A percentile compares a stretch with the other conserved stretches of the same genome.
Conservation (phyloP, 1,139 yeast genomes). For the Yamadazyma sp. region DNA sequence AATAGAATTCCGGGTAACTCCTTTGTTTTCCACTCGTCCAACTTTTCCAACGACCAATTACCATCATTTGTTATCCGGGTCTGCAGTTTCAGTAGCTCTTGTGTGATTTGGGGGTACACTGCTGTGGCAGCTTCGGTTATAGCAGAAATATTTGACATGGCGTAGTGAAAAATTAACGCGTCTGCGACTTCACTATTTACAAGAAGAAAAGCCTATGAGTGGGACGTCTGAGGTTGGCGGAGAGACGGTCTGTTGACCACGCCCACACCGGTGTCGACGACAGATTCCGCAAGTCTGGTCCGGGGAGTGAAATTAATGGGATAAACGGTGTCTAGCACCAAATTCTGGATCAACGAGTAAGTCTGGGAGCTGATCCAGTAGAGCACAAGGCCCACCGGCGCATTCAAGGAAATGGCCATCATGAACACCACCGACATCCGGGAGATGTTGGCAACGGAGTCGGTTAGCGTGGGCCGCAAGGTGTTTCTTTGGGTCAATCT, state of each 20-base stretch:
- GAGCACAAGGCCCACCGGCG: conserved; percentile 75
- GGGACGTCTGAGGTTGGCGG: neutral
- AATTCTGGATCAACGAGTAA: conserved; percentile 73
- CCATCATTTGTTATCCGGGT: conserved; percentile 19
- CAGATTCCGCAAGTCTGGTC: conserved; percentile 1
- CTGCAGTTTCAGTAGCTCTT: conserved; percentile 4
- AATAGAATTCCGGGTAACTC: conserved; percentile 27
- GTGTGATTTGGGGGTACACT: conserved; percentile 7
- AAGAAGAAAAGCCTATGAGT: too few relatives aligned
- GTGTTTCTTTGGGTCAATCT: conserved; percentile 38
- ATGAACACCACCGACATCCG: conserved; percentile 75
- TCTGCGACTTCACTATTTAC: too few relatives aligned
- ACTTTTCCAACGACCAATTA: conserved; percentile 27
- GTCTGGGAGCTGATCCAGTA: conserved; percentile 88
- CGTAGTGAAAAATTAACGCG: neutral
- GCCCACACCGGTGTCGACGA: neutral
- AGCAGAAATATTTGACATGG: neutral
- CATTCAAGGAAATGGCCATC: conserved; percentile 83
- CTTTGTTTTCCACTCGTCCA: conserved; percentile 36
- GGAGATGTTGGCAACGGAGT: conserved; percentile 60
- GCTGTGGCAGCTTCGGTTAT: conserved; percentile 3
- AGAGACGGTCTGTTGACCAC: neutral
- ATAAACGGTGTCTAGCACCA: conserved; percentile 63
- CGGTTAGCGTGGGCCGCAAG: conserved; percentile 59
- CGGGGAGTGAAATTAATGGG: conserved; percentile 60